Base-by-base conservation (phyloP, 2,329 filamentous ascomycete species). In the Macrophomina pseudophaseolina region DNA sequence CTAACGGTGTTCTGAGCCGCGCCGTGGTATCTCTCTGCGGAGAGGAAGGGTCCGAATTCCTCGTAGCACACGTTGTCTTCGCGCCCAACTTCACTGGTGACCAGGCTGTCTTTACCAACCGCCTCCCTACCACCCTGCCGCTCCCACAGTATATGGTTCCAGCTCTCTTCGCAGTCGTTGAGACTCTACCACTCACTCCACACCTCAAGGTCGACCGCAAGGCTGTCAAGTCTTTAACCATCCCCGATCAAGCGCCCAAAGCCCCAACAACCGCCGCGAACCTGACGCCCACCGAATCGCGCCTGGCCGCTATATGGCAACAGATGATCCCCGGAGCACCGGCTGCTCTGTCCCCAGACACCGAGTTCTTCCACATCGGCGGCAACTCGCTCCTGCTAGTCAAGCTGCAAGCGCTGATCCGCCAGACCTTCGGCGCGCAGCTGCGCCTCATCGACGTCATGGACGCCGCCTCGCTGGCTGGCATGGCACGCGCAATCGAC, bases 1-100 rank as follows among this genome's bases (percentile, higher is more conserved):
- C 75, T 0, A 73, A 75, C 3, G 23, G 23, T 2, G 23, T 3
- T 23, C 23, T 23, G 23, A 23, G 23, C 23, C 23, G 23, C 23
- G 23, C 23, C 23, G 23, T 23, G 23, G 23, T 66, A 72, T 1
- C 32, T 74, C 35, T 68, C 71, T 35, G 69, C 56, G 11, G 69
- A 23, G 4, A 67, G 23, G 23, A 23, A 23, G 23, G 23, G 2
- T 23, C 23, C 23, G 23, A 23, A 23, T 23, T 23, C 23, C 23
- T 23, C 23, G 23, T 23, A 3, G 23, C 23, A 35, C 68, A 35
- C 33, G 42, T 32, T 71, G 72, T 46, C 7, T 69, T 0, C 70
- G 72, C 52, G 51, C 23, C 23, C 23, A 23, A 23, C 23, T 23
- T 23, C 23, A 23, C 23, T 23, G 23, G 2, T 2, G 23, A 23